Evolutionary conservation across 2,329 filamentous ascomycete genomes (phyloP).

Genomic region (Aureobasidium sp.): DNA sequence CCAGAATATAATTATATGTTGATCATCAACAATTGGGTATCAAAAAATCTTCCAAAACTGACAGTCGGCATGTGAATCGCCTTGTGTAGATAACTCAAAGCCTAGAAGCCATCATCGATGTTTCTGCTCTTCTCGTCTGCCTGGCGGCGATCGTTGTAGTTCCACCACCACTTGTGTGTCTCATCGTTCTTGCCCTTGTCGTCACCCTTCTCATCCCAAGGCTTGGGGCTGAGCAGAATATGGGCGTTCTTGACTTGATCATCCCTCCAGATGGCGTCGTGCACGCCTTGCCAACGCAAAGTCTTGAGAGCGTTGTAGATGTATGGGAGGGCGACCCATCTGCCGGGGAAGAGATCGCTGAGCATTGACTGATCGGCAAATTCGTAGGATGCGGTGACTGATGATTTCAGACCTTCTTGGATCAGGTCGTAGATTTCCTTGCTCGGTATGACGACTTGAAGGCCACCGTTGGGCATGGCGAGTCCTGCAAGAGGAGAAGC

Average conservation of each 20-base stretch:
- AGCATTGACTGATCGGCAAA: conserved; percentile 56
- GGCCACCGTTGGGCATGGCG: conserved; percentile 53
- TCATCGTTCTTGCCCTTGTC: conserved; percentile 39
- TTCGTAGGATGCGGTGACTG: conserved; percentile 44
- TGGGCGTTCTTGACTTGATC: conserved; percentile 56
- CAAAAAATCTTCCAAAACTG: not conserved
- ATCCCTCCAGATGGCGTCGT: conserved; percentile 54
- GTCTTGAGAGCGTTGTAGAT: conserved; percentile 57
- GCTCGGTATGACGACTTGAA: conserved; percentile 57
- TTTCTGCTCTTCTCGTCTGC: conserved; percentile 41
- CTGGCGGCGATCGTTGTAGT: conserved; percentile 43
- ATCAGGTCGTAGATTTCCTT: conserved; percentile 47
- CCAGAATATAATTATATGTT: not conserved
- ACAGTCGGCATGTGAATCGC: not conserved
- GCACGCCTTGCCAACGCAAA: conserved; percentile 49
- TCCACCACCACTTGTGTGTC: conserved; percentile 53
- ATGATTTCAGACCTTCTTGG: conserved; percentile 38
- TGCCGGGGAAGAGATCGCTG: conserved; percentile 49
- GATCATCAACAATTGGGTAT: not conserved
- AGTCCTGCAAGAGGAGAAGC: conserved; percentile 45
- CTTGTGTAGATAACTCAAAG: not conserved
- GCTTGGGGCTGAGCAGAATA: conserved; percentile 56
- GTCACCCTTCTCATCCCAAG: conserved; percentile 51
- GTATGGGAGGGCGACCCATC: conserved; percentile 55
- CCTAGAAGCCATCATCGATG: conserved; percentile 47